Conservation (phyloP, 768 basidiomycete species). For the Leucosporidium scottii region DNA sequence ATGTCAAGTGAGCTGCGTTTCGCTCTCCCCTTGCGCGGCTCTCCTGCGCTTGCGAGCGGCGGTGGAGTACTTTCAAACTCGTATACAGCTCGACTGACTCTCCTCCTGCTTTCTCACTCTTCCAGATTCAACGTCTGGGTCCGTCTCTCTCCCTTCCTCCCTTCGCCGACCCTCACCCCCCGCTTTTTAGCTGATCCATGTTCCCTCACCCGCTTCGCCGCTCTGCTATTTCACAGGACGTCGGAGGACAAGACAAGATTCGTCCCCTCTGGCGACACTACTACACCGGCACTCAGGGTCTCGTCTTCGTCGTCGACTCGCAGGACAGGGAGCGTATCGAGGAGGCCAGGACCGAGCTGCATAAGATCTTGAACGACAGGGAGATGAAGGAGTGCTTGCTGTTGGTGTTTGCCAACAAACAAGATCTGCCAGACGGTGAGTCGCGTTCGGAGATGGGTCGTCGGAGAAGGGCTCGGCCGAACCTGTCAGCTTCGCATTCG, state of each 20-base stretch:
- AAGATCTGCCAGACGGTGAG: slow-evolving; percentile 92
- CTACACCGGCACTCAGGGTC: slow-evolving; percentile 96
- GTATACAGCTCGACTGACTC: neutral
- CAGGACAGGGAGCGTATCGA: slow-evolving; percentile 92
- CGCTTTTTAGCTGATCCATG: neutral
- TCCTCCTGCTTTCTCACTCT: neutral
- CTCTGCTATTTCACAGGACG: slow-evolving; percentile 41
- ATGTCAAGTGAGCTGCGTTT: slow-evolving; percentile 48
- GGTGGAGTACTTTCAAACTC: neutral
- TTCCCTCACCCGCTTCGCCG: neutral
- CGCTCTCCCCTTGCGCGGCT: neutral
- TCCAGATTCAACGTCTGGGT: slow-evolving; percentile 46
- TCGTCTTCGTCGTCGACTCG: slow-evolving; percentile 96
- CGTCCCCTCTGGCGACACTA: slow-evolving; percentile 94
- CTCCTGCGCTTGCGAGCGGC: neutral
- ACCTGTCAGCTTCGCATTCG: neutral
- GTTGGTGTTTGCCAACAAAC: slow-evolving; percentile 99
- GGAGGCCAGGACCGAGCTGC: slow-evolving; percentile 91
- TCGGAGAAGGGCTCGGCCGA: neutral
- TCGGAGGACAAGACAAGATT: slow-evolving; percentile 99
- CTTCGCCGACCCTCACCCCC: neutral
- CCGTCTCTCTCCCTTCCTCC: slow-evolving; percentile 15
- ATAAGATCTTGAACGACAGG: slow-evolving; percentile 88
- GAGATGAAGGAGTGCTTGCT: slow-evolving; percentile 97
- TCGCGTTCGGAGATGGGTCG: slow-evolving; percentile 12